Evolutionary conservation across 2,329 filamentous ascomycete genomes (phyloP).

Genomic region (Fusarium palustre): DNA sequence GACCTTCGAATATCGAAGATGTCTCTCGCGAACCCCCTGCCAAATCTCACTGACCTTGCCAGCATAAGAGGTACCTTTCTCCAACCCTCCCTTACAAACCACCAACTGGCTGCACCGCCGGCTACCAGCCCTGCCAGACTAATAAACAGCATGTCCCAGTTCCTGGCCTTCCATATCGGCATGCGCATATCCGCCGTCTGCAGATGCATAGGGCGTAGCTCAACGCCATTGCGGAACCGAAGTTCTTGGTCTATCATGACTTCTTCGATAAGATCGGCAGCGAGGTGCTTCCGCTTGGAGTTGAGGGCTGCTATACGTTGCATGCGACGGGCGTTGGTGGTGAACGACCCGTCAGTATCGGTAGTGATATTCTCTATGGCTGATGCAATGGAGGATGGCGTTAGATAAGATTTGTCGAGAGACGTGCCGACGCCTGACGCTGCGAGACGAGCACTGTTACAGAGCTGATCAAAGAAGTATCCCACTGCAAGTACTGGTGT

Average conservation of each 20-base stretch:
- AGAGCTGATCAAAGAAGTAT: constrained; percentile 58
- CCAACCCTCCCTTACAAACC: constrained; percentile 36
- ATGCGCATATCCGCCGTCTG: constrained; percentile 59
- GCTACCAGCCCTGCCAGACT: constrained; percentile 29
- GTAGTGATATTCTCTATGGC: constrained; percentile 46
- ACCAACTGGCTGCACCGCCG: constrained; percentile 31
- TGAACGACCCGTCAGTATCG: constrained; percentile 49
- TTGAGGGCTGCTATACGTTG: constrained; percentile 54
- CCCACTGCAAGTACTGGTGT: constrained; percentile 52
- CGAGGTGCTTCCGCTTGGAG: constrained; percentile 53
- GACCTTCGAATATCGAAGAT: not conserved
- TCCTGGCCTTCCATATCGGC: constrained; percentile 53
- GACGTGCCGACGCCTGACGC: constrained; percentile 51
- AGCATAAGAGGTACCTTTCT: constrained; percentile 28
- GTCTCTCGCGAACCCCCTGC: constrained; percentile 1
- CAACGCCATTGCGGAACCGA: constrained; percentile 29
- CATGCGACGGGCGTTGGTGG: constrained; percentile 53
- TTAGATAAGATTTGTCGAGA: constrained; percentile 55
- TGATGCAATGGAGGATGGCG: constrained; percentile 47
- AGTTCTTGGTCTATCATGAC: constrained; percentile 54
- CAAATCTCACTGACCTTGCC: not conserved
- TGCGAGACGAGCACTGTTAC: constrained; percentile 52
- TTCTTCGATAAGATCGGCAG: constrained; percentile 57
- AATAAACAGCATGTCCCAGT: constrained; percentile 53
- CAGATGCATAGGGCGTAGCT: constrained; percentile 55